Conservation (phyloP, 2,329 filamentous ascomycete genomes). For the Trichothecium roseum region DNA sequence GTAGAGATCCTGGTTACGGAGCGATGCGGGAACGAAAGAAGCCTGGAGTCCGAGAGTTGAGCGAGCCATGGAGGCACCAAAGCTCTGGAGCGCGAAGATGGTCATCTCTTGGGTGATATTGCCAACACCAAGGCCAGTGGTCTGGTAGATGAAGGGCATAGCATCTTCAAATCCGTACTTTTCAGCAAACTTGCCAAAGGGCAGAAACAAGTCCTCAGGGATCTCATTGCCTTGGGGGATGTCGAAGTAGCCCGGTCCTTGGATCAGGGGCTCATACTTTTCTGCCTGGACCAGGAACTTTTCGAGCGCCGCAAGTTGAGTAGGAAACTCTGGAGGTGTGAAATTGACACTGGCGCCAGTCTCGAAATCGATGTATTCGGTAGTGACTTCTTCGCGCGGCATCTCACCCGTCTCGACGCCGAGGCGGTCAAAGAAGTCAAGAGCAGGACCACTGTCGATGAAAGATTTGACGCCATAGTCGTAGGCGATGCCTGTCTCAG, state of each 20-base stretch:
- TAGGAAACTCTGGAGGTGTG: constrained; percentile 10
- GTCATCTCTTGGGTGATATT: constrained; percentile 31
- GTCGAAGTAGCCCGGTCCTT: constrained; percentile 21
- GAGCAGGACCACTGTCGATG: constrained; percentile 25
- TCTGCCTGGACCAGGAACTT: constrained; percentile 17
- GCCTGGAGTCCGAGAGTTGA: constrained; percentile 17
- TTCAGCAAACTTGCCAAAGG: constrained; percentile 34
- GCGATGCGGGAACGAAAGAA: constrained; percentile 20
- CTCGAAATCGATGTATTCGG: constrained; percentile 23
- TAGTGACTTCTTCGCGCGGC: constrained; percentile 13
- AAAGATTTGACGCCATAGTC: constrained; percentile 27
- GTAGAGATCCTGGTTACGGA: constrained; percentile 29
- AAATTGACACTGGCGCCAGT: constrained; percentile 20
- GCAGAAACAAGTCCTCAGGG: constrained; percentile 24
- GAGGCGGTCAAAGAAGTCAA: constrained; percentile 33
- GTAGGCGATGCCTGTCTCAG: constrained; percentile 19
- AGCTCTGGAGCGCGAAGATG: constrained; percentile 33
- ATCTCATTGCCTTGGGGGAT: constrained; percentile 28
- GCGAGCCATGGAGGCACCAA: constrained; percentile 22
- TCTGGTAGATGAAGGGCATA: constrained; percentile 27
- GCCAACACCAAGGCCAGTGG: constrained; percentile 31
- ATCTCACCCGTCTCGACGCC: constrained; percentile 18
- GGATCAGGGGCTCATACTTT: constrained; percentile 18
- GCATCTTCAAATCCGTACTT: constrained; percentile 34
- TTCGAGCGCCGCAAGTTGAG: constrained; percentile 13